Evolutionary conservation across 2,329 filamentous ascomycete genomes (phyloP), one percentile per base, ranked within the genome.

Genomic region (Trichoderma asperellum): DNA sequence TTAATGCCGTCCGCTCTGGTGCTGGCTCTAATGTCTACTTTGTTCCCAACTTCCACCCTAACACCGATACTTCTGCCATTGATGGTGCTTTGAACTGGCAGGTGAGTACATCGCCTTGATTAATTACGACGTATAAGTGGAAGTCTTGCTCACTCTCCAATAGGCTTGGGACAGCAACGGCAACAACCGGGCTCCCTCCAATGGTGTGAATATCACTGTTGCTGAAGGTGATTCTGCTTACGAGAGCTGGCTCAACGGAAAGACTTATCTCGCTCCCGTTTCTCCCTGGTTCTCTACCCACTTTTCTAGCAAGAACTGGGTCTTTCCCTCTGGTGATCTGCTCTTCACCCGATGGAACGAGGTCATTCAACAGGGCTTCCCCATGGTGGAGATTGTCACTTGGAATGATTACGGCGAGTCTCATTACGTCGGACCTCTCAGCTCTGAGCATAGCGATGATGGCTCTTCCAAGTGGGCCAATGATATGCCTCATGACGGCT

Each of bases 331-430:
- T 8, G 88, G 89, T 70, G 79, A 84, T 53, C 78, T 90, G 7
- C 89, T 88, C 84, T 85, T 83, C 70, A 79, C 87, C 68, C 85
- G 88, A 34, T 89, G 87, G 88, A 79, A 84, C 27, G 72, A 80
- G 67, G 80, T 86, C 24, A 71, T 85, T 12, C 72, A 74, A 7
- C 73, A 84, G n/a, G 76, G 80, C 18, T 84, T 85, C 18, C 79
- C 81, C 5, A 86, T 85, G 68, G 76, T 88, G 8, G 47, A 49
- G 47, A 49, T 49, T 49, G n/a, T 49, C 11, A 49, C 47, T 5
- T 49, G 47, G 47, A 82, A 81, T 64, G 80, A 88, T 73, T 87
- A 84, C 60, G 86, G 86, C 40, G 86, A 87, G 73, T 85, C 82
- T 18, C 85, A 88, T 72, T 87, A 88, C 72, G 79, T 86, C 21